phyloP scores from a whole-genome alignment of 345 rosid species.

The Bruguiera sexangula region DNA sequence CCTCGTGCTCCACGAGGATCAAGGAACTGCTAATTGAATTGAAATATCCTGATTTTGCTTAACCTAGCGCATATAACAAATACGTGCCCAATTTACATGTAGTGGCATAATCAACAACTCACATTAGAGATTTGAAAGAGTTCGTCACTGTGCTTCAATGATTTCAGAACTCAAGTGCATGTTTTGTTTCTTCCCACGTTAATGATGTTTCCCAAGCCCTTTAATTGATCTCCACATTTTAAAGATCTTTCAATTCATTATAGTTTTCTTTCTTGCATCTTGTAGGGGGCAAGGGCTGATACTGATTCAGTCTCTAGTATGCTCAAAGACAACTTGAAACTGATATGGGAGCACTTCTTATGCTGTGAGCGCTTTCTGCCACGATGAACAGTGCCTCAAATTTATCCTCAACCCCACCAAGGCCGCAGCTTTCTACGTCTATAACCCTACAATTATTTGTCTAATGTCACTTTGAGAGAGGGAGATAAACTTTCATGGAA shows the following conservation, averaged over 20 bases:
- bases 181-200: neutral
- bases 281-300: slow-evolving; percentile 33
- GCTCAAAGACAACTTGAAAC: slow-evolving; percentile 36
- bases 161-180: neutral
- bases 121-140: too few relatives aligned
- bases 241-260: neutral
- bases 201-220: neutral
- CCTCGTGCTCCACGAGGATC: too few relatives aligned
- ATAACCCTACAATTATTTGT: neutral
- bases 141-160: too few relatives aligned
- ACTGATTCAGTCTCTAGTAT: slow-evolving; percentile 11
- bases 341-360: slow-evolving; percentile 46
- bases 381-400: neutral
- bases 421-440: too few relatives aligned
- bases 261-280: neutral
- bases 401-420: neutral
- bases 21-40: too few relatives aligned
- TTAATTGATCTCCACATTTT: neutral
- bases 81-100: too few relatives aligned
- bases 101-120: too few relatives aligned
- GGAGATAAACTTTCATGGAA: too few relatives aligned
- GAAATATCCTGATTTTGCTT: too few relatives aligned
- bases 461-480: neutral
- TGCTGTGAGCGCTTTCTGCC: slow-evolving; percentile 11
- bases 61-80: too few relatives aligned